Evolutionary conservation across 805 yeast species (phyloP).

Genomic region (Metschnikowia gelsemii): DNA sequence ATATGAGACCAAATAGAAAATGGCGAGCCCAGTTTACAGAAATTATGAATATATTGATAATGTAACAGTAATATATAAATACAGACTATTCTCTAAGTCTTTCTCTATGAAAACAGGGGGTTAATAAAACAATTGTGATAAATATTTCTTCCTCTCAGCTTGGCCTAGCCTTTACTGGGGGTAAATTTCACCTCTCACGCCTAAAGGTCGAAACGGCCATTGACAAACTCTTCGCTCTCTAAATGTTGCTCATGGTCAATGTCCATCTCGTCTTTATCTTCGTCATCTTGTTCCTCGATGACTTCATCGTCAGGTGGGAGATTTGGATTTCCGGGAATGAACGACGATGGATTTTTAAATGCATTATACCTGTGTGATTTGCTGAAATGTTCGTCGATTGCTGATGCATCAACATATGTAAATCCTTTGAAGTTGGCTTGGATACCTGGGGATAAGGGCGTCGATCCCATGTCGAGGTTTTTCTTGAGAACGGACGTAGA

Average conservation of each 20-base stretch:
- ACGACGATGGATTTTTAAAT: conserved; percentile 57
- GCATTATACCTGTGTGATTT: conserved; percentile 37
- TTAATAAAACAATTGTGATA: too few species aligned
- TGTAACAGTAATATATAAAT: conserved; percentile 11
- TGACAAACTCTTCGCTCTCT: conserved; percentile 78
- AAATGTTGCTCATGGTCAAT: conserved; percentile 51
- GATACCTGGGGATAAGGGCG: conserved; percentile 90
- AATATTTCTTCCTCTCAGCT: too few species aligned
- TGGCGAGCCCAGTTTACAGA: neutral
- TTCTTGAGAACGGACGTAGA: conserved; percentile 78
- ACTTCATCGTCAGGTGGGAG: conserved; percentile 83
- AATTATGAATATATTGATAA: conserved; percentile 5
- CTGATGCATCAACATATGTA: conserved; percentile 91
- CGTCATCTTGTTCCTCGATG: conserved; percentile 59
- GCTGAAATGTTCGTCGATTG: conserved; percentile 81
- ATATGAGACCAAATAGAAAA: too few species aligned
- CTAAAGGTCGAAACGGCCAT: conserved; percentile 83
- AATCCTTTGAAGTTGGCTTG: conserved; percentile 97
- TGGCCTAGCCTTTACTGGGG: too few species aligned
- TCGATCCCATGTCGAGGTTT: conserved; percentile 61
- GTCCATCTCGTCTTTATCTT: conserved; percentile 51
- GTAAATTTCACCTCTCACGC: neutral
- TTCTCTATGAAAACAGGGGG: conserved; percentile 8
- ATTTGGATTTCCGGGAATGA: conserved; percentile 77
- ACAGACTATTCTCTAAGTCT: conserved; percentile 5